Conservation (phyloP, 192 early-diverging fungal genomes). For the Phlyctochytrium arcticum region DNA sequence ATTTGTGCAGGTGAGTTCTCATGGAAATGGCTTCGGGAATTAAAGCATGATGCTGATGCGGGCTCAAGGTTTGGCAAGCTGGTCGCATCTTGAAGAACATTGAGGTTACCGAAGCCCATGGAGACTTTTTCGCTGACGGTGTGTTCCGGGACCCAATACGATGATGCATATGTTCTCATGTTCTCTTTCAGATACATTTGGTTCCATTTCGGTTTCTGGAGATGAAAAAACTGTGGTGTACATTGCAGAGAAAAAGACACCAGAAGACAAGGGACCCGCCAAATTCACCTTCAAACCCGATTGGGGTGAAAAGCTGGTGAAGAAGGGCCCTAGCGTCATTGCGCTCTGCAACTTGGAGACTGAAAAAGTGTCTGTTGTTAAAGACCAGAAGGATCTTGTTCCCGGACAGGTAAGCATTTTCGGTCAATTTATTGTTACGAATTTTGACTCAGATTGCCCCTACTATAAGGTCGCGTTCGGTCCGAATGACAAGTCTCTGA, state of each 20-base stretch:
- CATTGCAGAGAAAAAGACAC: conserved; percentile 59
- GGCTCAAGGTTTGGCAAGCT: not conserved
- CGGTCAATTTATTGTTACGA: not conserved
- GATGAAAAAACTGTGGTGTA: conserved; percentile 58
- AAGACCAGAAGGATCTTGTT: conserved; percentile 7
- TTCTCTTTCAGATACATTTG: conserved; percentile 25
- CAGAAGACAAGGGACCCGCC: conserved; percentile 31
- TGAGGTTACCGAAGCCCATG: conserved; percentile 65
- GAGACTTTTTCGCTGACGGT: conserved; percentile 66
- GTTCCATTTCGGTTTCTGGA: conserved; percentile 57
- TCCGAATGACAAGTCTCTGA: conserved; percentile 39
- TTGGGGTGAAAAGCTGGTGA: conserved; percentile 68
- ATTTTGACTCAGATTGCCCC: not conserved
- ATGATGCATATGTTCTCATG: not conserved
- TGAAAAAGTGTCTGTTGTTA: not conserved
- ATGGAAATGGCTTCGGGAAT: not conserved
- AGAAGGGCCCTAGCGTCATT: conserved; percentile 53
- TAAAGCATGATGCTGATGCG: not conserved
- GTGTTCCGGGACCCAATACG: conserved; percentile 7
- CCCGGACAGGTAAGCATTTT: conserved; percentile 37
- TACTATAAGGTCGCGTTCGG: conserved; percentile 17
- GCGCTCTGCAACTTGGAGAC: conserved; percentile 51
- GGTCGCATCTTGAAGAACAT: conserved; percentile 50
- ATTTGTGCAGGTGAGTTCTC: conserved; percentile 3
- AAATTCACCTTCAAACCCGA: conserved; percentile 51